Evolutionary conservation across 768 basidiomycete species (phyloP), one percentile per base, ranked within the genome.

Genomic region (Boletus huronensis): DNA sequence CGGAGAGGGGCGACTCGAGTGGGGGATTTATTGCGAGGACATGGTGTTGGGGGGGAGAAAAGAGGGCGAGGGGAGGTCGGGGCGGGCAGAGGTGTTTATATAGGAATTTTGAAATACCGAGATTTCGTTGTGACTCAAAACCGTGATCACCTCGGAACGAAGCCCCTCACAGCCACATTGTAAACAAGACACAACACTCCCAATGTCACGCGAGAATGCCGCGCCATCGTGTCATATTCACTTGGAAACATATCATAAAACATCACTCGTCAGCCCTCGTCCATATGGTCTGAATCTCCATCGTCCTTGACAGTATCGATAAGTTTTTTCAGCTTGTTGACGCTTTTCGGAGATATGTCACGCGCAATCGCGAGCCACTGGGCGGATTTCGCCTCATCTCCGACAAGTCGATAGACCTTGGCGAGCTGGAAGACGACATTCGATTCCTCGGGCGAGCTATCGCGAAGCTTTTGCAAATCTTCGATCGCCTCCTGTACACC

Each of bases 391-490:
- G 81, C 78, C 60, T 83, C 82, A 71, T 93, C 79, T 34, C 92
- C 92, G 52, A 89, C 73, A 61, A 90, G 77, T 44, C 91, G 84
- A 67, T 97, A 98, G 55, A 89, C 87, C 74, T 88, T 90, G 26
- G 94, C 97, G 17, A 99, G 83, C 72, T 98, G 87, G 82, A 97
- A 97, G 55, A 95, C 84, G 53, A 98, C 90, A 74, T 98, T 98
- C 50, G 94, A 88, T 76, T 99, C 97, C 66, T 94, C 92, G 7
- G 96, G 96, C 34, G 94, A 90, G 58, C 83, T 76, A 68, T 83
- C 84, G 61, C 86, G 81, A 49, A 99, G 81, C 56, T 78, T 75
- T 72, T 93, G 85, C 67, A 98, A 79, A 70, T 94, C 91, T 56
- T 79, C 70, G 41, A 93, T 80, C 19, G 96, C 95, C 40, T 77